phyloP scores from a whole-genome alignment of 2,329 filamentous ascomycete genomes.

The Hypoxylon sp. region DNA sequence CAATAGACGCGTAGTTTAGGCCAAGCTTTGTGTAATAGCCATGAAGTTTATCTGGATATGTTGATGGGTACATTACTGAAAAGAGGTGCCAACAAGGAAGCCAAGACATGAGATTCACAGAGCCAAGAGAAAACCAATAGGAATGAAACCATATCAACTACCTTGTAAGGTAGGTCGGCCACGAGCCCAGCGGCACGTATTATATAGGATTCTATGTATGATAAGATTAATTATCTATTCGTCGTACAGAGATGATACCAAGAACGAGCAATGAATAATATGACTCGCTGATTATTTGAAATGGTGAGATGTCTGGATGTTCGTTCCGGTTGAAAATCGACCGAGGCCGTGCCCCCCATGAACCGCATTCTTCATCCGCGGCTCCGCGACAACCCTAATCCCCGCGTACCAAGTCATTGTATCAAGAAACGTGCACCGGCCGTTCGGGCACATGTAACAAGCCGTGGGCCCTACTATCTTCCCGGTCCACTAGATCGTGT shows the following conservation, averaged over 20 bases:
- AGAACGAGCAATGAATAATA: no score
- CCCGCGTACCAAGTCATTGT: no score
- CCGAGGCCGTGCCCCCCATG: no score
- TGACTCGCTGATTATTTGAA: no score
- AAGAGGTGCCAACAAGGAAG: slow-evolving; percentile 11
- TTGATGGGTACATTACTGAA: no score
- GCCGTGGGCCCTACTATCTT: no score
- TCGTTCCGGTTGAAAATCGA: no score
- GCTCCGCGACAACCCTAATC: slow-evolving; percentile 19
- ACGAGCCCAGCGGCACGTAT: slow-evolving; percentile 12
- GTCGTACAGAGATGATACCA: slow-evolving; percentile 3
- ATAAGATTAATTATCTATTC: slow-evolving; percentile 8
- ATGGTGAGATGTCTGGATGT: slow-evolving; percentile 25
- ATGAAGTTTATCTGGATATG: no score
- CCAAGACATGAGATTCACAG: no score
- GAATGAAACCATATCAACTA: slow-evolving; percentile 25
- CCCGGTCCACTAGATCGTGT: no score
- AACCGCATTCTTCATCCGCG: slow-evolving; percentile 13
- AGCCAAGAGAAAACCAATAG: slow-evolving; percentile 23
- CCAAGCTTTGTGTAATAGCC: slow-evolving; percentile 8
- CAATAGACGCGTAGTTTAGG: slow-evolving; percentile 7
- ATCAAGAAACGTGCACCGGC: slow-evolving; percentile 21
- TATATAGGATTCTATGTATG: slow-evolving; percentile 1
- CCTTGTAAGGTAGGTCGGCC: slow-evolving; percentile 22
- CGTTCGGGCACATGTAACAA: slow-evolving; percentile 24